These are phyloP conservation scores for Trichoderma hamatum DNA, from an alignment of 2,329 filamentous ascomycete genomes.

Conservation along the genomic window DNA sequence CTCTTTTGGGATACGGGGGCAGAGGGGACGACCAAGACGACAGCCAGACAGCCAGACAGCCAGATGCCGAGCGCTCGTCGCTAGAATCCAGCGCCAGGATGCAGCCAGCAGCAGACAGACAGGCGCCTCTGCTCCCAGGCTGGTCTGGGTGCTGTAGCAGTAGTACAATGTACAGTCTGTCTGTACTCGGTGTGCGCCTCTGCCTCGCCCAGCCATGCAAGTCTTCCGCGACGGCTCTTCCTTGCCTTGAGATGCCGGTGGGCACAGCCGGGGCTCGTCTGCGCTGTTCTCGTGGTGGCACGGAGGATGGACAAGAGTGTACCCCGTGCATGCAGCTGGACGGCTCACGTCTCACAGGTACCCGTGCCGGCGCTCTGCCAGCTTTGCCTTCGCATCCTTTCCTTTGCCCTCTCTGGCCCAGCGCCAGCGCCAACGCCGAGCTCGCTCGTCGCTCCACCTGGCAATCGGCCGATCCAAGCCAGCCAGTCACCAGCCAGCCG, in stretches of 20 bases:
- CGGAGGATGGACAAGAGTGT: background rate
- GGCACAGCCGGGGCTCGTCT: background rate
- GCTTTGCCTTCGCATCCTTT: background rate
- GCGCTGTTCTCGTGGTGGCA: conserved; percentile 11
- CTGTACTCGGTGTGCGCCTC: background rate
- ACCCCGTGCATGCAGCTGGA: conserved; percentile 5
- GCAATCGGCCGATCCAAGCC: conserved; percentile 20
- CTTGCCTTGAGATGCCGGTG: conserved; percentile 6
- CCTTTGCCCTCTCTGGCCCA: conserved; percentile 13
- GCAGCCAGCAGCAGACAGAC: too few species aligned
- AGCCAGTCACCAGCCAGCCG: conserved; percentile 16
- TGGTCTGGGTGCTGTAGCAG: too few species aligned
- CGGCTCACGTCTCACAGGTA: conserved; percentile 24
- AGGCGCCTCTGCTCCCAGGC: background rate
- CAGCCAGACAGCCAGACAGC: background rate
- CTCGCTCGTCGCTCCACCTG: conserved; percentile 25
- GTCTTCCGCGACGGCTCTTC: background rate
- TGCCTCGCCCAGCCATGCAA: conserved; percentile 5
- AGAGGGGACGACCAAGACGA: background rate
- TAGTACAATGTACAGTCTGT: background rate
- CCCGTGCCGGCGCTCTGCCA: conserved; percentile 1
- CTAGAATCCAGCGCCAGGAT: background rate
- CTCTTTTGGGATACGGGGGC: background rate
- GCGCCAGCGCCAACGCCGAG: conserved; percentile 22
- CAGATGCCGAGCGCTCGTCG: background rate